Evolutionary conservation across 768 basidiomycete genomes (phyloP).

Genomic region (Suillus fuscotomentosus): DNA sequence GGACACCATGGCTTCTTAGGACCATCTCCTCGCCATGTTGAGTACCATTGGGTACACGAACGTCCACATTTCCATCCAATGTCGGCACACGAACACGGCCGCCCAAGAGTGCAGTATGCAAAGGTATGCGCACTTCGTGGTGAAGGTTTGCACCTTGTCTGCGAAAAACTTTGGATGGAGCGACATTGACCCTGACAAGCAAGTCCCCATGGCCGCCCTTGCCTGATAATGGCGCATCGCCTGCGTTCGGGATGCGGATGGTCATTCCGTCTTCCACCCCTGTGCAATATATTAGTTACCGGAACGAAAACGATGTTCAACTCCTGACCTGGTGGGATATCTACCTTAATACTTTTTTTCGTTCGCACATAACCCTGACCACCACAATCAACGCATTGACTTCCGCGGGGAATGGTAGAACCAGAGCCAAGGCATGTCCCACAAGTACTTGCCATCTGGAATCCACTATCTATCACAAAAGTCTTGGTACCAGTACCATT

Average conservation of each 20-base stretch:
- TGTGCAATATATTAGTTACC: constrained; percentile 28
- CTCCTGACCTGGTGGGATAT: constrained; percentile 79
- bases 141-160: constrained; percentile 92
- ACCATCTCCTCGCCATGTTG: constrained; percentile 98
- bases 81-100: constrained; percentile 92
- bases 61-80: constrained; percentile 92
- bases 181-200: constrained; percentile 81
- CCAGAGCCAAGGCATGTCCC: constrained; percentile 79
- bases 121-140: constrained; percentile 85
- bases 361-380: constrained; percentile 88
- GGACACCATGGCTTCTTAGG: constrained; percentile 81
- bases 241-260: constrained; percentile 74
- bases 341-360: constrained; percentile 74
- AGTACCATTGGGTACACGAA: constrained; percentile 88
- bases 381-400: constrained; percentile 76
- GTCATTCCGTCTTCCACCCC: constrained; percentile 96
- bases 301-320: constrained; percentile 1
- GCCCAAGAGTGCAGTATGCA: constrained; percentile 91
- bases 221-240: constrained; percentile 81
- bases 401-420: constrained; percentile 70
- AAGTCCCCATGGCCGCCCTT: constrained; percentile 83
- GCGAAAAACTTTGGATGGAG: constrained; percentile 79
- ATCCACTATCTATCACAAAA: constrained; percentile 88
- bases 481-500: constrained; percentile 85
- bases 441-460: constrained; percentile 96